Conservation (phyloP, 148 eudicot genomes). For the Bassia scoparia region DNA sequence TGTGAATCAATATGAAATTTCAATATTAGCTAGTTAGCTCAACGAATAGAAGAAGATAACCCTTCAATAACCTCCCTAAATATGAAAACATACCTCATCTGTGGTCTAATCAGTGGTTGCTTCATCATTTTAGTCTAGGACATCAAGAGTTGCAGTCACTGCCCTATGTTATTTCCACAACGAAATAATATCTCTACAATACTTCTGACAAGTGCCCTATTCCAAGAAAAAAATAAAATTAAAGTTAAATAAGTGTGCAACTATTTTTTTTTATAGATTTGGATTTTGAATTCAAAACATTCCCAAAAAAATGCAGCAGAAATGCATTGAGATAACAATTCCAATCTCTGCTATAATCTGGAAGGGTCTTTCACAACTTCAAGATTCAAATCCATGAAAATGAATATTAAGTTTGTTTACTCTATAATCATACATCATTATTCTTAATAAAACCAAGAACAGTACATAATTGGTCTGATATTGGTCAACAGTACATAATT, state of each 20-base stretch:
- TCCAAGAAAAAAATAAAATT: too few relatives aligned
- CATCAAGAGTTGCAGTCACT: slow-evolving; percentile 64
- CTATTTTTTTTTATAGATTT: not conserved
- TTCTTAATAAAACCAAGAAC: not conserved
- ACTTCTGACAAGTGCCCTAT: slow-evolving; percentile 82
- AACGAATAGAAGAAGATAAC: not conserved
- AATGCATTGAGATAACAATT: not conserved
- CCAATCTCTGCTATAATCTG: not conserved
- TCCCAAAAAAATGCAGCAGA: not conserved
- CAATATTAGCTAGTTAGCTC: slow-evolving; percentile 5
- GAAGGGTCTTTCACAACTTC: not conserved
- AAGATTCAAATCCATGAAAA: not conserved
- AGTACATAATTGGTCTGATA: not conserved
- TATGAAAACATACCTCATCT: slow-evolving; percentile 57
- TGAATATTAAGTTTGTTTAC: too few relatives aligned
- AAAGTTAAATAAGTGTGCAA: slow-evolving; percentile 12
- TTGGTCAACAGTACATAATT: too few relatives aligned
- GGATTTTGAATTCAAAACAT: not conserved
- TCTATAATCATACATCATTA: too few relatives aligned
- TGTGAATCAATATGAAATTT: slow-evolving; percentile 22
- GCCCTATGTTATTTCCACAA: slow-evolving; percentile 67
- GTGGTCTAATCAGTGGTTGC: slow-evolving; percentile 35
- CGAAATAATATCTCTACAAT: slow-evolving; percentile 80
- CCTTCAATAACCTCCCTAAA: not conserved
- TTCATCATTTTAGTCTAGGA: slow-evolving; percentile 35